Base-by-base conservation (phyloP, 116 monocot genomes). In the Zostera marina region DNA sequence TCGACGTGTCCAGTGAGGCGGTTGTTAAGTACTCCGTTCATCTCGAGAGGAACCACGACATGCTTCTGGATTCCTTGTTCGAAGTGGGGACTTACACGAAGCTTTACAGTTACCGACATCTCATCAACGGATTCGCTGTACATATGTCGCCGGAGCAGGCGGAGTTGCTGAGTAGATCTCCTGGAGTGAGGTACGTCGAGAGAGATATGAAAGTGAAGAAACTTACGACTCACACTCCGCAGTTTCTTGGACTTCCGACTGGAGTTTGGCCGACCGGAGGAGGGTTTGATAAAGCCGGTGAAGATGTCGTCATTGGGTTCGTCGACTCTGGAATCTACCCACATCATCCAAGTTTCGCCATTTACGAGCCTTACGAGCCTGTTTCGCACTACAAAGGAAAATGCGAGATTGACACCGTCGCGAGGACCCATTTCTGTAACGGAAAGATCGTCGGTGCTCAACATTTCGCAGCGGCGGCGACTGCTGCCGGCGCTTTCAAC, bases 371-470 rank as follows among this genome's bases (percentile, higher is more conserved):
- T 60, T 94, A 82, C 82, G 84, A 72, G 25, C 88, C 88, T 49
- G 72, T 94, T 66, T 70, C 84, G 60, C 79, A 68, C 38, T 94
- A 72, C 51, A 84, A 71, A 74, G 94, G 94, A 9, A 94, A 82
- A 44, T 94, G 94, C 65, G 94, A 94, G 68, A 74, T 80, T 63
- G 82, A 94, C 77, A 75, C 79, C 22, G 73, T 71, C 38, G 82
- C 79, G 20, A 74, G 63, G 52, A 81, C 63, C 65, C 68, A 64
- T 49, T 88, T 88, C 52, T 94, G 94, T 53, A 94, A 94, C 63
- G 94, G 94, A 14, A 94, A 94, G 75, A 84, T 94, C 71, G 67
- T 94, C 67, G 94, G 94, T 16, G 94, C 94, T 5, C 94, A 94
- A 70, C 88, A 94, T 82, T 94, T 94, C 74, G 94, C 94, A 57